These are phyloP conservation scores for Sporobolomyces phaffii DNA, from an alignment of 768 basidiomycete genomes.

Conservation along the genomic window DNA sequence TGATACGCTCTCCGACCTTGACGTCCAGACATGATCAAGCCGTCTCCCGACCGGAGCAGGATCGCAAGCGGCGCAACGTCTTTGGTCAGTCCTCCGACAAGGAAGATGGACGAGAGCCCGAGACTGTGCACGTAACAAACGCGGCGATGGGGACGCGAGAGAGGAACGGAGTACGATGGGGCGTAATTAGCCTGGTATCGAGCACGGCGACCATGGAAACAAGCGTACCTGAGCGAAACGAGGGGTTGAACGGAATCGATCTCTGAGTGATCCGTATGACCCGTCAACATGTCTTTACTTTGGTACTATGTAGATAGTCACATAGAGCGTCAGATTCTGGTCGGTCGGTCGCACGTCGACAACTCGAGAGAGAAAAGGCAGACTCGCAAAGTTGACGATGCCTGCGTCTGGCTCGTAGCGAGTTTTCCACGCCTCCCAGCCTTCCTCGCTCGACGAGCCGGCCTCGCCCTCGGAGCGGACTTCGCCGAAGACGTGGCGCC, in stretches of 20 bases:
- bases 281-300: conserved; percentile 80
- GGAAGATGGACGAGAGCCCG: conserved; percentile 80
- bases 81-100: conserved; percentile 77
- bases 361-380: no score
- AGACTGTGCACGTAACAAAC: no score
- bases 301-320: conserved; percentile 15
- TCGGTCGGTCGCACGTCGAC: no score
- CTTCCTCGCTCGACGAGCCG: conserved; percentile 51
- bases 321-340: no score
- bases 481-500: conserved; percentile 64
- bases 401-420: conserved; percentile 92
- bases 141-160: no score
- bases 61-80: conserved; percentile 71
- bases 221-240: conserved; percentile 80
- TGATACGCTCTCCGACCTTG: conserved; percentile 82
- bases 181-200: no score
- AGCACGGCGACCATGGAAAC: background rate
- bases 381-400: conserved; percentile 92
- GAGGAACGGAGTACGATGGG: no score
- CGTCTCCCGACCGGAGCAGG: conserved; percentile 82
- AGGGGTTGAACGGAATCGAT: conserved; percentile 85
- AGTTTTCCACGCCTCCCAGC: conserved; percentile 67
- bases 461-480: conserved; percentile 42
- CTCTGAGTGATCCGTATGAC: conserved; percentile 94
- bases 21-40: conserved; percentile 86